Conservation (phyloP, 345 rosid genomes). For the Eucalyptus paniculata region DNA sequence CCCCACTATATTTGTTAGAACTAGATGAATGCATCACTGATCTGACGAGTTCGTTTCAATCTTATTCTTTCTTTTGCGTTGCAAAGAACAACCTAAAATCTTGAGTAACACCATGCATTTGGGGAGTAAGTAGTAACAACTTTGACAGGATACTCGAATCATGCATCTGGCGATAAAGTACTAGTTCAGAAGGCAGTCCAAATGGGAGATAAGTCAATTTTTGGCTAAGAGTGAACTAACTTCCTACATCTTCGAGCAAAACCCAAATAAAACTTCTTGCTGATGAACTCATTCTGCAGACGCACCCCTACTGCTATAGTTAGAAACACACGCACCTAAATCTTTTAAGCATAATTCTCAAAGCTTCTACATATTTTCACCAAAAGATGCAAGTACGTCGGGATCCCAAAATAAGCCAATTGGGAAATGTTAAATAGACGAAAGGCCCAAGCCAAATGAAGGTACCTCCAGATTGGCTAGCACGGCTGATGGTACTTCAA, state of each 20-base stretch:
- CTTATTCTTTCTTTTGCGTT: not conserved
- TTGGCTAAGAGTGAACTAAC: not conserved
- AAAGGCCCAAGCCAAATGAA: not conserved
- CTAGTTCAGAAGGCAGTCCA: not conserved
- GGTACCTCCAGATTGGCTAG: slow-evolving; percentile 76
- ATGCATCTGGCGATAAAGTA: not conserved
- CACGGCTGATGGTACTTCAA: slow-evolving; percentile 86
- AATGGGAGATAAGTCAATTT: not conserved
- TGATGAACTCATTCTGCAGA: not conserved
- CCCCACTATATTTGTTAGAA: not conserved
- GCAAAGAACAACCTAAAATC: not conserved
- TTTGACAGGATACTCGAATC: not conserved
- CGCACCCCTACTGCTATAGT: not conserved
- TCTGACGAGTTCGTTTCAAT: not conserved
- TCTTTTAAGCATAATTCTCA: not conserved
- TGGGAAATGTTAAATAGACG: not conserved
- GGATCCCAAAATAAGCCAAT: not conserved
- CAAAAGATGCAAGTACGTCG: not conserved
- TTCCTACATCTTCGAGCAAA: not conserved
- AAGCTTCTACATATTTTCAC: not conserved
- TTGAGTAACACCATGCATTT: not conserved
- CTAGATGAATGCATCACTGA: not conserved
- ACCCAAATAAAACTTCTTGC: not conserved
- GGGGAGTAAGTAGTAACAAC: not conserved
- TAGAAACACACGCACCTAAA: not conserved